Evolutionary conservation across 2,329 filamentous ascomycete genomes (phyloP).

Genomic region (Diaporthe sp.): DNA sequence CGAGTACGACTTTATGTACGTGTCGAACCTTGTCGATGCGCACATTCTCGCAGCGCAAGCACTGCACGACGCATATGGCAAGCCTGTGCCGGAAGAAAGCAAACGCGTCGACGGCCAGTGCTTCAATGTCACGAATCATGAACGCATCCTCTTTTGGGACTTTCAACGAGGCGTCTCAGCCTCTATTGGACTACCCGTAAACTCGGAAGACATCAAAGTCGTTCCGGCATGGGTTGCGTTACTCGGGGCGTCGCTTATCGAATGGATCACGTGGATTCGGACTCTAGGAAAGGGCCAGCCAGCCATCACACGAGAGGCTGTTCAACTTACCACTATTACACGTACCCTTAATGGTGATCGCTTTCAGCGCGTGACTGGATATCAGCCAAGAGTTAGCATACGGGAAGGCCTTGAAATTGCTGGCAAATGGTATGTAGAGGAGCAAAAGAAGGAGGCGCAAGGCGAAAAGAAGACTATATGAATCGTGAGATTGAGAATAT

Average conservation of each 20-base stretch:
- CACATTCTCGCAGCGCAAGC: background rate
- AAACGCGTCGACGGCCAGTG: background rate
- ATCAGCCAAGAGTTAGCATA: background rate
- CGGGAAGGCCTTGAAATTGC: background rate
- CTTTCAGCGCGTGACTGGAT: background rate
- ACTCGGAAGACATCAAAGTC: background rate
- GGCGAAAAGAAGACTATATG: background rate
- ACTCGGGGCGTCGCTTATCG: background rate
- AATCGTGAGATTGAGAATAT: no score
- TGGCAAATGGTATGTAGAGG: background rate
- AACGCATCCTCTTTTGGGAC: background rate
- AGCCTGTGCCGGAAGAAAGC: background rate
- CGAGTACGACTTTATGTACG: background rate
- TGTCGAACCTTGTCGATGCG: constrained; percentile 1
- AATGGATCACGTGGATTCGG: background rate
- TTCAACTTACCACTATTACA: background rate
- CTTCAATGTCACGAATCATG: background rate
- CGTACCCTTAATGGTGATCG: background rate
- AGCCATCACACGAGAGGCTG: background rate
- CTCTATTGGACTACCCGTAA: background rate
- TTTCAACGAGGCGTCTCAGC: background rate
- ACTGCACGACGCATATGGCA: background rate
- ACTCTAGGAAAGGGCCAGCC: background rate
- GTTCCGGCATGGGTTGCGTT: background rate
- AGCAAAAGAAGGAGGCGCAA: background rate